Conservation (phyloP, 2,329 filamentous ascomycete species). For the Fusarium siculi region DNA sequence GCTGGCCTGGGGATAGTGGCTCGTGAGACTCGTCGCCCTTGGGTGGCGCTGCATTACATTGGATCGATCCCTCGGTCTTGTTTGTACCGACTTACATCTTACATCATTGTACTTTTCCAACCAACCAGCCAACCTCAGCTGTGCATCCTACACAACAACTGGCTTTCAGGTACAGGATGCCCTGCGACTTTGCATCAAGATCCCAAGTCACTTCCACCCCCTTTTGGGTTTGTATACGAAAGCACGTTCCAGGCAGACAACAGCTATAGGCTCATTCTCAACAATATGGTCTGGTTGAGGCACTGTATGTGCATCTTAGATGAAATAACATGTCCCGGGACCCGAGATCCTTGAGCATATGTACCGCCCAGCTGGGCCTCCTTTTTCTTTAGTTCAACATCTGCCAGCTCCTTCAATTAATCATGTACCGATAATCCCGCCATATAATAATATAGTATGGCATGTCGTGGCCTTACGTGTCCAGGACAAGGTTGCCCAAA, state of each 20-base stretch:
- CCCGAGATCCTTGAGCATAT: slow-evolving; percentile 36
- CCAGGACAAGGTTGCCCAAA: slow-evolving; percentile 12
- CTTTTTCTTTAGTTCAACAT: neutral
- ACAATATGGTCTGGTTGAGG: slow-evolving; percentile 33
- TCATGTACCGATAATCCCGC: slow-evolving; percentile 25
- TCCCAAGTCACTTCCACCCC: slow-evolving; percentile 28
- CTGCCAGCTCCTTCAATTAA: slow-evolving; percentile 4
- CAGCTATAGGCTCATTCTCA: slow-evolving; percentile 34
- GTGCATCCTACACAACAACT: slow-evolving; percentile 29
- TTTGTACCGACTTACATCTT: slow-evolving; percentile 43
- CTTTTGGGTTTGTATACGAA: slow-evolving; percentile 17
- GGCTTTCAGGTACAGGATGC: slow-evolving; percentile 25
- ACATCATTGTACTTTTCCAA: slow-evolving; percentile 41
- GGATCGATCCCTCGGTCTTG: slow-evolving; percentile 28
- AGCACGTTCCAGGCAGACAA: slow-evolving; percentile 27
- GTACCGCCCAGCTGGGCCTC: slow-evolving; percentile 27
- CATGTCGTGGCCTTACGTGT: slow-evolving; percentile 32
- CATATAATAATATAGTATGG: slow-evolving; percentile 2
- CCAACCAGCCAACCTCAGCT: slow-evolving; percentile 13
- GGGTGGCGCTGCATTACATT: slow-evolving; percentile 31
- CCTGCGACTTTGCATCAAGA: slow-evolving; percentile 19
- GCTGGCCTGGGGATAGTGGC: slow-evolving; percentile 30
- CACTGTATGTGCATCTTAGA: slow-evolving; percentile 15
- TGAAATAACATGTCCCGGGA: slow-evolving; percentile 20
- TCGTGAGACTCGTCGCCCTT: slow-evolving; percentile 33